These are phyloP conservation scores for Lactifluus piperatus DNA, from an alignment of 768 basidiomycete species.

Conservation along the genomic window DNA sequence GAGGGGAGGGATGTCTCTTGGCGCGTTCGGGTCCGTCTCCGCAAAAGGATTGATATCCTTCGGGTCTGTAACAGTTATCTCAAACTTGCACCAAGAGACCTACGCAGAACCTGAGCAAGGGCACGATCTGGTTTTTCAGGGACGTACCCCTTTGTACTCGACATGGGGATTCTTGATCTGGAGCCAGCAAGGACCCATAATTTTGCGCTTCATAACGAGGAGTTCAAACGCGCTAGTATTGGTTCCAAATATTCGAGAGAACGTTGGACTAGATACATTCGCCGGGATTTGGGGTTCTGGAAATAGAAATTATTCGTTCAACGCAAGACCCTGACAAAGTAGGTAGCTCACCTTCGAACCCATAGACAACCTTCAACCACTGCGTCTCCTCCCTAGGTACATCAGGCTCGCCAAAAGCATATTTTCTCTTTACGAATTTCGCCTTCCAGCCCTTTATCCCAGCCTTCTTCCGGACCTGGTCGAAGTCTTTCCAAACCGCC, in stretches of 20 bases:
- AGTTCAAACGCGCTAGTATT: slow-evolving; percentile 90
- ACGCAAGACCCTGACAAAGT: not conserved
- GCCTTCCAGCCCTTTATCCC: slow-evolving; percentile 65
- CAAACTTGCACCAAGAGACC: slow-evolving; percentile 97
- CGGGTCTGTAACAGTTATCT: slow-evolving; percentile 73
- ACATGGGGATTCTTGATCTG: slow-evolving; percentile 68
- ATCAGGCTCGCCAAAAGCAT: slow-evolving; percentile 83
- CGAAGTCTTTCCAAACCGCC: slow-evolving; percentile 80
- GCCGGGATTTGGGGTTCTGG: slow-evolving; percentile 68
- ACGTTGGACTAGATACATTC: slow-evolving; percentile 71
- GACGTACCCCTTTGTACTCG: slow-evolving; percentile 69
- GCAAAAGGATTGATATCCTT: slow-evolving; percentile 82
- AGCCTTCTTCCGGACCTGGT: slow-evolving; percentile 60
- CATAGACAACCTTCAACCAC: slow-evolving; percentile 93
- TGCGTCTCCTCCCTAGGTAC: slow-evolving; percentile 70
- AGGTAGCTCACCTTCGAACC: slow-evolving; percentile 56
- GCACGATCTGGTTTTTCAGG: not conserved
- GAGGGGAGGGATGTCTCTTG: slow-evolving; percentile 78
- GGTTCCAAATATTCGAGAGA: slow-evolving; percentile 82
- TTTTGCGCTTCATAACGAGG: slow-evolving; percentile 89
- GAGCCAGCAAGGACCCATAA: slow-evolving; percentile 99
- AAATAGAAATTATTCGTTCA: not conserved
- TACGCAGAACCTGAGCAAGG: slow-evolving; percentile 26
- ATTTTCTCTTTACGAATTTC: slow-evolving; percentile 83
- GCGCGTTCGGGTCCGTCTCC: slow-evolving; percentile 58